Conservation (phyloP, 176 grass and related monocot species). For the Olyra latifolia region DNA sequence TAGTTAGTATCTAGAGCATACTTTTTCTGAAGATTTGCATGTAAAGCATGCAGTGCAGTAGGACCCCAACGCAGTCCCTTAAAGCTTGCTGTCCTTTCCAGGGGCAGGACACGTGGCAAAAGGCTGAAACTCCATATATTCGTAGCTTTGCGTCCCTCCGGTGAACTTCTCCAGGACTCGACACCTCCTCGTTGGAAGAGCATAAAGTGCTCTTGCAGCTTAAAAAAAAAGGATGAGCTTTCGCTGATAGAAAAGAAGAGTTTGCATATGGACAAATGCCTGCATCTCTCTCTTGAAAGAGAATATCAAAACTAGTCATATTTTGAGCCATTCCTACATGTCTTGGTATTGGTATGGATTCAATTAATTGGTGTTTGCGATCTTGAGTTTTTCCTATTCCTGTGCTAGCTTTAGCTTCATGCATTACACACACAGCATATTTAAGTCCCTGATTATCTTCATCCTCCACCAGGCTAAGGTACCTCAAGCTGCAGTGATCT, state of each 20-base stretch:
- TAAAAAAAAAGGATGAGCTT: too few species aligned
- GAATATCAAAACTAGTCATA: not conserved
- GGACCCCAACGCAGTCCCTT: not conserved
- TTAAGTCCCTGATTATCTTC: not conserved
- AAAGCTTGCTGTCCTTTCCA: conserved; percentile 40
- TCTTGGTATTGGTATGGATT: not conserved
- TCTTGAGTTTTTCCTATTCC: not conserved
- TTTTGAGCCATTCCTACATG: not conserved
- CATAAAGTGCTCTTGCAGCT: conserved; percentile 23
- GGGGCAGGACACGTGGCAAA: not conserved
- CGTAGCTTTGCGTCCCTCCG: too few species aligned
- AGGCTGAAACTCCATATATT: too few species aligned
- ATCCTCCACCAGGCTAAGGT: not conserved
- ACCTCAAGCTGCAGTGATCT: conserved; percentile 26
- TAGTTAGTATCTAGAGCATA: not conserved
- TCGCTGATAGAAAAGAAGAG: too few species aligned
- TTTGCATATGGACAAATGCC: not conserved
- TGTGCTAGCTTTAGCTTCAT: not conserved
- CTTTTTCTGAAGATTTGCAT: conserved; percentile 1
- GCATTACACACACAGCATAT: not conserved
- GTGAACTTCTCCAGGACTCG: too few species aligned
- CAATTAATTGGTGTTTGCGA: not conserved
- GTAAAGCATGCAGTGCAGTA: not conserved
- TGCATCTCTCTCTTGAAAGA: not conserved
- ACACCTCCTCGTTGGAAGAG: too few species aligned